A percentile compares a stretch with the other conserved stretches of the same genome.
Evolutionary conservation across 371 early-diverging fungal species (phyloP).

Genomic region (Chytridium lagenaria): DNA sequence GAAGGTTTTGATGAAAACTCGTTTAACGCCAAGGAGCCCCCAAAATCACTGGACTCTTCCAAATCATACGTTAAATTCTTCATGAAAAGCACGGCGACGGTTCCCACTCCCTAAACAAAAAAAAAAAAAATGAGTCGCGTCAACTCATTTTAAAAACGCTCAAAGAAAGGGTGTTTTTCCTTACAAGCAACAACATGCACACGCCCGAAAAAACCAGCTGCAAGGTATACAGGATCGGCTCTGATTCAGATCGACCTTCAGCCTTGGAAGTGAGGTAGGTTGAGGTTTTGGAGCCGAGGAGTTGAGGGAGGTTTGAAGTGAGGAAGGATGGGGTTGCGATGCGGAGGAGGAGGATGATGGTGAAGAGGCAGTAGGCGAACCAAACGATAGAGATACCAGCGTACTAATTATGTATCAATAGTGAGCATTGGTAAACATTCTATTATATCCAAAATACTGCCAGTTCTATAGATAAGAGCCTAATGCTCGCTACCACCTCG

Average conservation of each 20-base stretch:
- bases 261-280: not conserved
- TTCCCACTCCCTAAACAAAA: not conserved
- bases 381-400: slow-evolving; percentile 23
- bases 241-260: not conserved
- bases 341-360: slow-evolving; percentile 19
- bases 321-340: slow-evolving; percentile 7
- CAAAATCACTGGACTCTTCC: not conserved
- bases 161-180: not conserved
- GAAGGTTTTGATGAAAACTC: not conserved
- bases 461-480: too few relatives aligned
- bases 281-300: not conserved
- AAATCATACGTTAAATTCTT: slow-evolving; percentile 1
- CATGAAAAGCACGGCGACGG: not conserved
- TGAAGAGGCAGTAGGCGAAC: slow-evolving; percentile 21
- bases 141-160: not conserved
- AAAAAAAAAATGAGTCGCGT: not conserved
- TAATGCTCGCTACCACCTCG: too few relatives aligned
- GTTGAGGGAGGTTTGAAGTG: not conserved
- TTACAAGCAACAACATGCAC: not conserved
- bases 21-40: not conserved
- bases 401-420: slow-evolving; percentile 12
- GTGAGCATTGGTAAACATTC: not conserved
- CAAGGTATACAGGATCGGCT: not conserved
- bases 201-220: not conserved
- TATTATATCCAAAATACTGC: too few relatives aligned